Evolutionary conservation across 2,329 filamentous ascomycete genomes (phyloP).

Genomic region (Celoporthe dispersa): DNA sequence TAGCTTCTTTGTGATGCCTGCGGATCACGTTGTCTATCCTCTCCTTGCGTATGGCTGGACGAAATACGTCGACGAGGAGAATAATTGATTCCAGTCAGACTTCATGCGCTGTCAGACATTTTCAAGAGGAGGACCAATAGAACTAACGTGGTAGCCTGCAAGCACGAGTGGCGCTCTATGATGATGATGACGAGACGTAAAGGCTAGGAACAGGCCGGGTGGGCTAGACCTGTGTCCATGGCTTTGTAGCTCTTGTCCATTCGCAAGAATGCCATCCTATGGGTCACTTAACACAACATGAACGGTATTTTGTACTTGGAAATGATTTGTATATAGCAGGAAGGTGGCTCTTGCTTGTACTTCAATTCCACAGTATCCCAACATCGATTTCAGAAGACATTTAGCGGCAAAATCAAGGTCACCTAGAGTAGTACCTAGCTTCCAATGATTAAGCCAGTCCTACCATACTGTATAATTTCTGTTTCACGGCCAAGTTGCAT

Average conservation of each 20-base stretch:
- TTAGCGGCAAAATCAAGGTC: too few species aligned
- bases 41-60: not conserved
- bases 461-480: not conserved
- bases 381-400: not conserved
- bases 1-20: not conserved
- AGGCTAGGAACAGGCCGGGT: not conserved
- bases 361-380: too few species aligned
- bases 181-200: not conserved
- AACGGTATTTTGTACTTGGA: not conserved
- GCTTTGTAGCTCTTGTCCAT: not conserved
- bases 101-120: not conserved
- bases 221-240: not conserved
- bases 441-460: not conserved
- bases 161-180: not conserved
- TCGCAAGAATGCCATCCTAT: not conserved
- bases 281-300: not conserved
- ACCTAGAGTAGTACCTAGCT: too few species aligned
- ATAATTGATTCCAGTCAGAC: too few species aligned
- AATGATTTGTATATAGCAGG: not conserved
- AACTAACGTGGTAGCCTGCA: too few species aligned
- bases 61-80: not conserved
- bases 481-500: not conserved
- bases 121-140: too few species aligned
- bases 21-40: not conserved
- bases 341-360: not conserved